Percentiles rank a stretch among this genome's conserved stretches.
Evolutionary conservation across 371 early-diverging fungal genomes (phyloP).

Genomic region (Choanephora cucurbitarum): DNA sequence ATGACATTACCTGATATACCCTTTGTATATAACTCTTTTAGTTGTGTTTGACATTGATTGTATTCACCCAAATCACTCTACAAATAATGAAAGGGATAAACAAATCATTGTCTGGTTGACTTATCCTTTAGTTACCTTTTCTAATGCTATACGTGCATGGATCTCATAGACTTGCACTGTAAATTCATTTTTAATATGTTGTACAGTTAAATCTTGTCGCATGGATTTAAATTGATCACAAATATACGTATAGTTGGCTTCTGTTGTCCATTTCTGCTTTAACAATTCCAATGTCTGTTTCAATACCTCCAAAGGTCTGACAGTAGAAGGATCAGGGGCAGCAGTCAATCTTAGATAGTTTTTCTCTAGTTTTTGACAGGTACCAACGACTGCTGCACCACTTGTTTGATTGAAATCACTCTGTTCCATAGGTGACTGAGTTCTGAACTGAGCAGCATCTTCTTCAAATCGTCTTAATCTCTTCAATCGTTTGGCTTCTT

Average conservation of each 20-base stretch:
- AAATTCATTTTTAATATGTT: constrained; percentile 88
- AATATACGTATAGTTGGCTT: constrained; percentile 86
- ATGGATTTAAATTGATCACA: constrained; percentile 95
- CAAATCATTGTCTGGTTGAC: background rate
- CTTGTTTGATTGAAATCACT: constrained; percentile 71
- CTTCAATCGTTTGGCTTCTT: constrained; percentile 36
- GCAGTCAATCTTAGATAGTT: constrained; percentile 88
- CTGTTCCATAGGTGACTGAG: constrained; percentile 53
- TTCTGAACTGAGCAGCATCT: constrained; percentile 25
- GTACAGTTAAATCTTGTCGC: constrained; percentile 95
- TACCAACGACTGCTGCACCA: constrained; percentile 73
- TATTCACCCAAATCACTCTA: constrained; percentile 94
- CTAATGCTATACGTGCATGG: constrained; percentile 92
- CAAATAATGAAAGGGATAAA: too few relatives aligned
- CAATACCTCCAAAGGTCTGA: constrained; percentile 82
- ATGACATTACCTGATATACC: constrained; percentile 68
- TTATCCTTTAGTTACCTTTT: constrained; percentile 58
- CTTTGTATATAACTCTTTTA: constrained; percentile 78
- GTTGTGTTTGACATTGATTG: constrained; percentile 94
- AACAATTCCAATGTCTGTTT: constrained; percentile 75
- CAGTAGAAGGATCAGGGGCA: constrained; percentile 90
- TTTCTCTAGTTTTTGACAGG: constrained; percentile 82
- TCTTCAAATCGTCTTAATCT: constrained; percentile 53
- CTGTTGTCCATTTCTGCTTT: constrained; percentile 76
- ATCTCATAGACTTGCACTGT: constrained; percentile 93